phyloP scores from a whole-genome alignment of 306 rosid genomes.

The Rosa chinensis region DNA sequence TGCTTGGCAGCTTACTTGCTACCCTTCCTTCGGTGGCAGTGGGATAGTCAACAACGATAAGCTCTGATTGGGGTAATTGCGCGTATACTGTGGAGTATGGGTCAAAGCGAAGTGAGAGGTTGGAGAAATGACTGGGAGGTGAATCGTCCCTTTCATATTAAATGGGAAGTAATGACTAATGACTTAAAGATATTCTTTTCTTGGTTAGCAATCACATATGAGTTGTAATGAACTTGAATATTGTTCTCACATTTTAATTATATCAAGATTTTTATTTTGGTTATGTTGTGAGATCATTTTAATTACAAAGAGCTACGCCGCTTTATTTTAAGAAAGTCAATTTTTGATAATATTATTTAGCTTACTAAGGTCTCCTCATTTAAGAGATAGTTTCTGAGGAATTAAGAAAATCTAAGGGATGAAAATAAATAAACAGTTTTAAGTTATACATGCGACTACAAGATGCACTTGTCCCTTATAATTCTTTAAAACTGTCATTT shows the following conservation, averaged over 20 bases:
- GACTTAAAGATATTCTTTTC: neutral
- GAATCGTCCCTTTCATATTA: neutral
- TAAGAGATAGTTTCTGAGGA: too few species aligned
- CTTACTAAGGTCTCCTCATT: too few species aligned
- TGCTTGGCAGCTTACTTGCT: constrained; percentile 18
- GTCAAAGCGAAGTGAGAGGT: neutral
- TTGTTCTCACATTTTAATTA: neutral
- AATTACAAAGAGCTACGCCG: too few species aligned
- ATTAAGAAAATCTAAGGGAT: too few species aligned
- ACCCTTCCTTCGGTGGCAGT: neutral
- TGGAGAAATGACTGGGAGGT: neutral
- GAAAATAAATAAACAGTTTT: too few species aligned
- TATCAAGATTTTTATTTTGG: neutral
- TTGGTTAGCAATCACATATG: neutral
- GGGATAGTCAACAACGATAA: constrained; percentile 8
- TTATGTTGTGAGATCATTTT: too few species aligned
- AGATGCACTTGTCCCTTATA: too few species aligned
- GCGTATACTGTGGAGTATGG: too few species aligned
- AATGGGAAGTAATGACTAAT: neutral
- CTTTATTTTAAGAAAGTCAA: too few species aligned
- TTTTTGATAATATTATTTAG: too few species aligned
- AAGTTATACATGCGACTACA: too few species aligned
- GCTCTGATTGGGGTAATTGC: neutral
- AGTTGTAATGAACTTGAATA: neutral
- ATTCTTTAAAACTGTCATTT: too few species aligned